Evolutionary conservation across 805 yeast species (phyloP), one percentile per base, ranked within the genome.

Genomic region (Wickerhamomyces kurtzmanii): DNA sequence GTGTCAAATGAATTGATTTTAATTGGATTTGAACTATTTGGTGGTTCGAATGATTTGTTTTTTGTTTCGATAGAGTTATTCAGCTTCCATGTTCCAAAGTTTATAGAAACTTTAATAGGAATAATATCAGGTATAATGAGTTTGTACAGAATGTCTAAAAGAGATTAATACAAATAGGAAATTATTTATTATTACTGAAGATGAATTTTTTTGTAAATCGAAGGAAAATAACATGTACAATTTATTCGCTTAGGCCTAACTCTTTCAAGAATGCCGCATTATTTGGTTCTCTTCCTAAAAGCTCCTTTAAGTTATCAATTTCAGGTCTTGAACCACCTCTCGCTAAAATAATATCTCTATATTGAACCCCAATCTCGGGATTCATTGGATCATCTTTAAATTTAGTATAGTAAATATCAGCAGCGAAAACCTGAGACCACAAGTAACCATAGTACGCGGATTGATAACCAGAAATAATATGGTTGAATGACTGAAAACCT

Each of bases 361-460:
- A 84, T 34, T 65, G 59, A 17, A 69, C 52, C 28, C 94, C 95
- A 28, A 56, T 62, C 12, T 49, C 48, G 13, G 70, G 59, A 45
- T 74, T 69, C 68, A 80, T 63, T 24, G 93, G 91, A 49, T 79
- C 71, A 1, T 55, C 42, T 32, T 71, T 68, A 62, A 84, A 84
- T 44, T 70, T 67, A 5, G 82, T 56, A 50, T 80, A 74, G 57
- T 69, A 84, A 47, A 84, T 80, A 51, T 84, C 94, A 6, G 83
- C 70, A 2, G 94, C 91, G 59, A 76, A 84, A 11, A 82, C 94
- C 44, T 75, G 76, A 3, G 93, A 80, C 76, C 85, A 84, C 57
- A 83, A 55, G 51, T 84, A 84, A 2, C 94, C 94, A 43, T 84
- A 84, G 55, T 84, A 84, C 8, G 87, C 75, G 30, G 82, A 89